Evolutionary conservation across 192 early-diverging fungal species (phyloP).

Genomic region (Podila minutissima): DNA sequence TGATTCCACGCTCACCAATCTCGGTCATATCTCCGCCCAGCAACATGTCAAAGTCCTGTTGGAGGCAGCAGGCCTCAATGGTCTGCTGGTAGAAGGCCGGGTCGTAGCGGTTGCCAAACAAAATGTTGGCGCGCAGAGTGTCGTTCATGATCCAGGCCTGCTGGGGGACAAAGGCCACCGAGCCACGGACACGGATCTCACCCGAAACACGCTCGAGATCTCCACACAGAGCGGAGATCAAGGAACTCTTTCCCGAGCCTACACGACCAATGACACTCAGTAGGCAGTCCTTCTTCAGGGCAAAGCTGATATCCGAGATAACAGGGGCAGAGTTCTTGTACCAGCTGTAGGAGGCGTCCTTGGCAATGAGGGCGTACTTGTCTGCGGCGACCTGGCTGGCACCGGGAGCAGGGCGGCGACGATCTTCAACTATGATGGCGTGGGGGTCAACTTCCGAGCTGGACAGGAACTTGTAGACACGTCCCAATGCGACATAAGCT

Average conservation of each 20-base stretch:
- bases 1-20: constrained; percentile 92
- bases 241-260: constrained; percentile 66
- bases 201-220: constrained; percentile 83
- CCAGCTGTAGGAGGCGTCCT: constrained; percentile 47
- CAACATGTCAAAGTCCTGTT: constrained; percentile 85
- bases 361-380: constrained; percentile 31
- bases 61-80: constrained; percentile 86
- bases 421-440: constrained; percentile 34
- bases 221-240: constrained; percentile 70
- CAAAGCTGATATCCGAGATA: constrained; percentile 31
- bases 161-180: constrained; percentile 72
- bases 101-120: constrained; percentile 86
- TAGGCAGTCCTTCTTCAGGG: constrained; percentile 34
- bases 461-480: constrained; percentile 80
- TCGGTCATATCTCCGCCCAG: constrained; percentile 91
- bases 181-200: constrained; percentile 69
- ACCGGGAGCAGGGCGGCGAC: neutral
- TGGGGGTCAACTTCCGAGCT: constrained; percentile 73
- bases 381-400: constrained; percentile 16
- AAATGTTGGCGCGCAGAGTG: constrained; percentile 90
- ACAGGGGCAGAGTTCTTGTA: constrained; percentile 34
- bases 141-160: constrained; percentile 96
- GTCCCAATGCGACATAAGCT: constrained; percentile 82
- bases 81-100: constrained; percentile 56
- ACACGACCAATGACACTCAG: constrained; percentile 49